A percentile compares a stretch with the other conserved stretches of the same genome.
Conservation (phyloP, 352 stramenopile genomes). For the Globisporangium canariense region DNA sequence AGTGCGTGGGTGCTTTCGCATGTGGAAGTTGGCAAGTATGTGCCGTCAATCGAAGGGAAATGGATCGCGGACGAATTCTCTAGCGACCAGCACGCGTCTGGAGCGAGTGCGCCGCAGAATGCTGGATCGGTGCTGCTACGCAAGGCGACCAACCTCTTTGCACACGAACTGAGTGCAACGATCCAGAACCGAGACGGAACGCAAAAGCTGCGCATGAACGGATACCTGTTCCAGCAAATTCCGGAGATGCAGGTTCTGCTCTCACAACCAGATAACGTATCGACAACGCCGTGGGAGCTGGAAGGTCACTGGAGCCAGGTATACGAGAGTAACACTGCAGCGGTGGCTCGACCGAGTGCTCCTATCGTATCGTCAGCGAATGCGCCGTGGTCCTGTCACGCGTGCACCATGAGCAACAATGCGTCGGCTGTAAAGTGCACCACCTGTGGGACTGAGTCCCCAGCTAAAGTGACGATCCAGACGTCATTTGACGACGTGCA, state of each 20-base stretch:
- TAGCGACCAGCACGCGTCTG: slow-evolving; percentile 47
- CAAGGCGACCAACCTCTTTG: slow-evolving; percentile 52
- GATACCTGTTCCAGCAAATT: slow-evolving; percentile 50
- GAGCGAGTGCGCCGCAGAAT: slow-evolving; percentile 36
- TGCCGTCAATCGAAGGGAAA: slow-evolving; percentile 72
- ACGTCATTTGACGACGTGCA: slow-evolving; percentile 31
- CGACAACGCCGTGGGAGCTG: slow-evolving; percentile 37
- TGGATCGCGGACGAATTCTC: slow-evolving; percentile 78
- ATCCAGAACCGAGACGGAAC: slow-evolving; percentile 46
- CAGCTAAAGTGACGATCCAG: slow-evolving; percentile 32
- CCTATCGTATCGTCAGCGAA: slow-evolving; percentile 23
- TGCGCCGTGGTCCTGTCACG: slow-evolving; percentile 59
- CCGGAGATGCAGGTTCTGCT: slow-evolving; percentile 49
- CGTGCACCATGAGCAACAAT: slow-evolving; percentile 80
- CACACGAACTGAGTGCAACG: slow-evolving; percentile 54
- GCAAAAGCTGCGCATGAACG: slow-evolving; percentile 54
- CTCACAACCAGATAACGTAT: slow-evolving; percentile 24
- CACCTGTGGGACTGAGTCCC: slow-evolving; percentile 68
- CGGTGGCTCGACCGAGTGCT: slow-evolving; percentile 13
- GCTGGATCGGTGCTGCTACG: slow-evolving; percentile 66
- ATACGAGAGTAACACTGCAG: slow-evolving; percentile 26
- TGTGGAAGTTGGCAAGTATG: slow-evolving; percentile 32
- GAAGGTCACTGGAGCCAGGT: slow-evolving; percentile 82
- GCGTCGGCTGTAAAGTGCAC: slow-evolving; percentile 51
- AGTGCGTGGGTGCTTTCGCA: slow-evolving; percentile 60